phyloP scores from a whole-genome alignment of 2,329 filamentous ascomycete species.

The Fusarium austroafricanum region DNA sequence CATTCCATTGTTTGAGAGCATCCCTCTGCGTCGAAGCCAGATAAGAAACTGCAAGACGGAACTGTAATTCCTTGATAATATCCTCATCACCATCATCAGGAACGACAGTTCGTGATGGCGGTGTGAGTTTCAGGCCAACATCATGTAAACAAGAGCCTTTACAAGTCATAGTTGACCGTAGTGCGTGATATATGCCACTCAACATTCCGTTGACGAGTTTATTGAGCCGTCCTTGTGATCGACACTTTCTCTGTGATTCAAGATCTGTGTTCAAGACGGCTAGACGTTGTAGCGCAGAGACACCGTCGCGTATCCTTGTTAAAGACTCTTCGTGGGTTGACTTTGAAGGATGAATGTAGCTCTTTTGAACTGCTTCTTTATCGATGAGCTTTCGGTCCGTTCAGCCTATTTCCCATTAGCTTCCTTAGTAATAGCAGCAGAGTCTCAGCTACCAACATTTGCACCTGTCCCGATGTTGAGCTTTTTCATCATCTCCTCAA shows the following conservation, averaged over 20 bases:
- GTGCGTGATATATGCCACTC: not conserved
- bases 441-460: not conserved
- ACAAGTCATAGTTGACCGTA: not conserved
- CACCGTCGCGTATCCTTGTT: not conserved
- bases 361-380: not conserved
- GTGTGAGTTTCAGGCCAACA: not conserved
- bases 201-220: not conserved
- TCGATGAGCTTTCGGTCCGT: fast-evolving
- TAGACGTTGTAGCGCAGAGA: not conserved
- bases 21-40: fast-evolving
- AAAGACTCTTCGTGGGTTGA: not conserved
- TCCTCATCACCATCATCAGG: not conserved
- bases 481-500: not conserved
- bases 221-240: not conserved
- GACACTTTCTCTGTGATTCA: not conserved
- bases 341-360: not conserved
- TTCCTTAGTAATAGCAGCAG: too few relatives aligned
- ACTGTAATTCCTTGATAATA: not conserved
- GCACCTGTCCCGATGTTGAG: not conserved
- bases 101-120: not conserved
- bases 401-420: not conserved
- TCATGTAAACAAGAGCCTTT: not conserved
- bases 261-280: not conserved
- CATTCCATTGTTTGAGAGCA: not conserved
- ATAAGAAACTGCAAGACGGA: not conserved